Evolutionary conservation across 164 flowering plant species (phyloP), one percentile per base, ranked within the genome.

Genomic region (Platanus orientalis): DNA sequence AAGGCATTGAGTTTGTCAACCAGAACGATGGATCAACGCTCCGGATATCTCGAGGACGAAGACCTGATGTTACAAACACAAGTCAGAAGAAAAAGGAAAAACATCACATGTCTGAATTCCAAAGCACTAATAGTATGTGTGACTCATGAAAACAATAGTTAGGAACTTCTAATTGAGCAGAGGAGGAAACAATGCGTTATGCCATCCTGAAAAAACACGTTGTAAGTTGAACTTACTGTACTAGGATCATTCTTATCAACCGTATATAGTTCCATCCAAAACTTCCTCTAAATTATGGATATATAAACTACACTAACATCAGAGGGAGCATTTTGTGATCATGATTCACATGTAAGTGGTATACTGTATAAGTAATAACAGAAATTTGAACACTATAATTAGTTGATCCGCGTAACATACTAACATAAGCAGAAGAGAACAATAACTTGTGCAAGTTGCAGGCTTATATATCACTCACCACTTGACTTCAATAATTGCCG

Each of bases 11-110:
- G 63, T 94, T 91, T 62, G 92, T 94, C 80, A 94, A 67, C 89
- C 96, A 89, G 72, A 94, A 75, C 6, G 99, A 91, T 57, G 97
- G 97, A 83, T 94, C 99, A 63, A 94, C 88, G 60, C 93, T 94
- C 53, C 97, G 81, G 50, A 94, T 75, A 74, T 94, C 98, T 44
- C 98, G 86, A 44, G 87, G 97, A 48, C 98, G 96, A 72, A 94
- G 97, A 63, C 97, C 98, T 94, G 82, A 57, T 26, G 54, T 58
- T 42, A 28, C 45, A 54, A 27, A 24, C 6, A 55, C 11, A 67
- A 49, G 28, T 45, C 52, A 26, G 21, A 61, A 29, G 29, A 55
- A 2, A 44, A 28, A 9, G 19, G 10, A 68, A 39, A 72, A 36
- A 1, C 6, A 52, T 14, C 20, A 47, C 42, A 23, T 19, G 12